phyloP scores from a whole-genome alignment of 176 grass and related monocot species.

The Tillandsia leiboldiana region DNA sequence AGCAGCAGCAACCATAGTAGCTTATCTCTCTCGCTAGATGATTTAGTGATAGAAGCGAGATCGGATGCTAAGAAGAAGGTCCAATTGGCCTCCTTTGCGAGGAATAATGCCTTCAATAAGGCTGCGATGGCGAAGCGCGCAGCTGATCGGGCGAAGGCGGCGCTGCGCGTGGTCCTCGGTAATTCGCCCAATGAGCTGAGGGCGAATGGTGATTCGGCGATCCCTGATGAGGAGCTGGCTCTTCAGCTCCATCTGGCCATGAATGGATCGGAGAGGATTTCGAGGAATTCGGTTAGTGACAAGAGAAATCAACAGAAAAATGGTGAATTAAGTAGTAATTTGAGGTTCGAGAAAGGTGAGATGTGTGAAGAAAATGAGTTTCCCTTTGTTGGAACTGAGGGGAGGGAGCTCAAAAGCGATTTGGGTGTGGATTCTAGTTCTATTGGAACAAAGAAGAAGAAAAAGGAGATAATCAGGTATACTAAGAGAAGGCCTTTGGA shows the following conservation, averaged over 20 bases:
- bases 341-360: conserved; percentile 1
- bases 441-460: not conserved
- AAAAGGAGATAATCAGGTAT: conserved; percentile 4
- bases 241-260: conserved; percentile 60
- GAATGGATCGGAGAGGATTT: conserved; percentile 63
- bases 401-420: not conserved
- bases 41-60: conserved; percentile 9
- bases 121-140: conserved; percentile 7
- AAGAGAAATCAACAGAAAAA: conserved; percentile 10
- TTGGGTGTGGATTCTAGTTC: not conserved
- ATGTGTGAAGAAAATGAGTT: conserved; percentile 46
- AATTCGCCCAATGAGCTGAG: not conserved
- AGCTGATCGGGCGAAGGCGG: conserved; percentile 14
- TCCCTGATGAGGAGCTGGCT: conserved; percentile 37
- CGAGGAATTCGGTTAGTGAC: conserved; percentile 16
- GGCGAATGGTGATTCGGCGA: conserved; percentile 1
- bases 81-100: not conserved
- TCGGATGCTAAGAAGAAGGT: conserved; percentile 1
- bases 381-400: conserved; percentile 20
- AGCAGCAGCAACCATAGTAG: not conserved
- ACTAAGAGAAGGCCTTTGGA: not conserved
- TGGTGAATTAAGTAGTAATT: not conserved
- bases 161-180: conserved; percentile 1
- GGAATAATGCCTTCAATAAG: conserved; percentile 20
- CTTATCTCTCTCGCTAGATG: not conserved